A percentile compares a stretch with the other conserved stretches of the same genome.
Evolutionary conservation across 306 rosid species (phyloP).

Genomic region (Pterocarpus santalinus): DNA sequence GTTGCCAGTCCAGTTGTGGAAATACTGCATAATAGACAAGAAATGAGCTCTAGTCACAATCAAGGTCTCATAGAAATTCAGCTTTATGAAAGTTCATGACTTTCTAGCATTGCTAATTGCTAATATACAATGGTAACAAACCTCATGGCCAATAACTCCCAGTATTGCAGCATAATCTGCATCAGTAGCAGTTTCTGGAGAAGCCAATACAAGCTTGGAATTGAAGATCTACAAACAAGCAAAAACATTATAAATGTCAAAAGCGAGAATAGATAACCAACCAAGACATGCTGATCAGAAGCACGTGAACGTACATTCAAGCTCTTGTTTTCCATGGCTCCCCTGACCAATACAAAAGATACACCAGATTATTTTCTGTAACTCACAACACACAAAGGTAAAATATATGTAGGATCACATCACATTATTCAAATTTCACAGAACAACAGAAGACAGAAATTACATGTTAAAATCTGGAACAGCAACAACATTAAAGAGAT

Average conservation of each 20-base stretch:
- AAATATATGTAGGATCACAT: constrained; percentile 13
- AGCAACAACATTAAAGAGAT: constrained; percentile 97
- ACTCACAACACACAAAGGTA: constrained; percentile 31
- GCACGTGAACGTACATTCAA: constrained; percentile 71
- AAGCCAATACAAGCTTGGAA: constrained; percentile 94
- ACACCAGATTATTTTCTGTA: constrained; percentile 31
- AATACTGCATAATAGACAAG: constrained; percentile 80
- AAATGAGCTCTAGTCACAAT: constrained; percentile 41
- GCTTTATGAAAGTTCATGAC: constrained; percentile 33
- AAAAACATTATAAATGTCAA: constrained; percentile 28
- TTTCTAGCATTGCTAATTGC: constrained; percentile 35
- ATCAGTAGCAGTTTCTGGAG: constrained; percentile 94
- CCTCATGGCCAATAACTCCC: constrained; percentile 99
- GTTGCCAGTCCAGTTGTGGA: constrained; percentile 99
- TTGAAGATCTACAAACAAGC: constrained; percentile 76
- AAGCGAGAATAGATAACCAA: constrained; percentile 8
- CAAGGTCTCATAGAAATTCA: constrained; percentile 32
- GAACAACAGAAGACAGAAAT: constrained; percentile 21
- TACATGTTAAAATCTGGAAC: constrained; percentile 99
- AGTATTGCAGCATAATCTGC: constrained; percentile 93
- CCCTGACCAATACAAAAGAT: constrained; percentile 72
- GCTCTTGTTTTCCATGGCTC: constrained; percentile 99
- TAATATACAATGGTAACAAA: constrained; percentile 55
- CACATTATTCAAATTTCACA: constrained; percentile 9
- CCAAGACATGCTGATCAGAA: constrained; percentile 36